phyloP scores from a whole-genome alignment of 2,329 filamentous ascomycete genomes.

The Pseudogymnoascus sp. region DNA sequence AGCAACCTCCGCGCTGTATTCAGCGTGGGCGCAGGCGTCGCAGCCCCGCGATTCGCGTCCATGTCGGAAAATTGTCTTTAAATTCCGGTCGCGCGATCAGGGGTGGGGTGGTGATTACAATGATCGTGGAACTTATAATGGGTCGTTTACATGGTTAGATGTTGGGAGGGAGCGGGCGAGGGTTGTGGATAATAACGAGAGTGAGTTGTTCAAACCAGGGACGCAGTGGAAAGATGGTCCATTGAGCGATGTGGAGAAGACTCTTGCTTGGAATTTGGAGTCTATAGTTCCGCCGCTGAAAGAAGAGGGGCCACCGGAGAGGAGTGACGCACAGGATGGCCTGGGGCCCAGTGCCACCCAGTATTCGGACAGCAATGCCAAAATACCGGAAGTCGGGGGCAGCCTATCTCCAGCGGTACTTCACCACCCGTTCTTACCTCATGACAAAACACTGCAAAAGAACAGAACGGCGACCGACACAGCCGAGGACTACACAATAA shows the following conservation, averaged over 20 bases:
- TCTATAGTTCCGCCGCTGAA: neutral
- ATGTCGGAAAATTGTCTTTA: constrained; percentile 56
- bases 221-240: neutral
- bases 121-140: constrained; percentile 35
- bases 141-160: constrained; percentile 58
- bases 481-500: constrained; percentile 39
- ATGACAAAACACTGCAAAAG: constrained; percentile 36
- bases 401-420: constrained; percentile 12
- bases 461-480: constrained; percentile 38
- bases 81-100: constrained; percentile 50
- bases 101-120: constrained; percentile 41
- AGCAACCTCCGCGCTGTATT: neutral
- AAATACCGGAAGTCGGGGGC: too few species aligned
- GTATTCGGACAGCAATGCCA: too few species aligned
- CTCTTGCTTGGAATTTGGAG: neutral
- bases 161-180: constrained; percentile 52
- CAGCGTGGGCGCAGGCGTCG: constrained; percentile 17
- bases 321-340: too few species aligned
- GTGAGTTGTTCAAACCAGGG: neutral
- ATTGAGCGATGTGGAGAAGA: neutral
- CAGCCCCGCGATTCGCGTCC: constrained; percentile 33
- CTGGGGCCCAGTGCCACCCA: too few species aligned
- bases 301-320: neutral
- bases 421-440: constrained; percentile 35
- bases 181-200: constrained; percentile 18